Evolutionary conservation across 805 yeast genomes (phyloP).

Genomic region (Starmerella apicola): DNA sequence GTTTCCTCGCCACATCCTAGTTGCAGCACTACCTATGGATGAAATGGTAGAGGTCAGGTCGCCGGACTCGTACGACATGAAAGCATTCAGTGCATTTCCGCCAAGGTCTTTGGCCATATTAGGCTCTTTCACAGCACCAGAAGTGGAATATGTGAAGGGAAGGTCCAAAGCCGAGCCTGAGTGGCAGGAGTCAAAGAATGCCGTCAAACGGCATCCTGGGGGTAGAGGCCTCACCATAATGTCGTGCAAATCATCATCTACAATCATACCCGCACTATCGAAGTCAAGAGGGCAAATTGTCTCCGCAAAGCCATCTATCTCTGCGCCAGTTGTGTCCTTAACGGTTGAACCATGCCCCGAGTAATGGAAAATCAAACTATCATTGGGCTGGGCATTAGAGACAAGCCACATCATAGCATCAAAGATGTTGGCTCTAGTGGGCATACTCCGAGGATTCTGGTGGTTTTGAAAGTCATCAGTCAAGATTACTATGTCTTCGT

Average conservation of each 20-base stretch:
- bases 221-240: conserved; percentile 57
- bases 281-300: conserved; percentile 65
- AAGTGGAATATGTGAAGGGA: conserved; percentile 69
- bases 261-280: conserved; percentile 50
- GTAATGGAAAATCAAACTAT: conserved; percentile 67
- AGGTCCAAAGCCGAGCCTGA: conserved; percentile 73
- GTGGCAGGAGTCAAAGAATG: conserved; percentile 75
- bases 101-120: conserved; percentile 67
- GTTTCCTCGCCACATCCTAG: conserved; percentile 13
- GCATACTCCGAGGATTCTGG: conserved; percentile 34
- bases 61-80: conserved; percentile 48
- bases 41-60: conserved; percentile 36
- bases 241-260: conserved; percentile 65
- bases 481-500: conserved; percentile 31
- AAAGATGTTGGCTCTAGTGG: conserved; percentile 57
- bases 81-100: conserved; percentile 46
- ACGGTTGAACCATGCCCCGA: conserved; percentile 82
- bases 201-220: conserved; percentile 65
- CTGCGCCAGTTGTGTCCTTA: conserved; percentile 58
- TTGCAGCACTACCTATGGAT: conserved; percentile 28
- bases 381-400: conserved; percentile 59
- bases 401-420: conserved; percentile 78
- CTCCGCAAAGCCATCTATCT: conserved; percentile 61
- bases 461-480: conserved; percentile 29
- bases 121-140: conserved; percentile 74